These are phyloP conservation scores for Delphinella strobiligena DNA, from an alignment of 2,329 filamentous ascomycete genomes.

Conservation along the genomic window DNA sequence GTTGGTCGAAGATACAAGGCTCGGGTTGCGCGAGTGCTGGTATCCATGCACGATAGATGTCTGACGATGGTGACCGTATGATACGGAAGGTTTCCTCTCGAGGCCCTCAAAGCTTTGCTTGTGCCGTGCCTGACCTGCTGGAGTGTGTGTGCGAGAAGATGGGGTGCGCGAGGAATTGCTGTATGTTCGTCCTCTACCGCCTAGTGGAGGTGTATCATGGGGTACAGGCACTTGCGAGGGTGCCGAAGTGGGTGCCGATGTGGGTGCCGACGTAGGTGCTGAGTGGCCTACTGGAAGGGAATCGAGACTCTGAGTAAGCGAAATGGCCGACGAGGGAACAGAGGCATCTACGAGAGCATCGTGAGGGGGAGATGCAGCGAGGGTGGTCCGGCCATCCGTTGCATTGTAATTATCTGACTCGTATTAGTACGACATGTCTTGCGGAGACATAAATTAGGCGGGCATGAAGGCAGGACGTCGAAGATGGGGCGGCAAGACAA, in stretches of 20 bases:
- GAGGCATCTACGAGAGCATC: not conserved
- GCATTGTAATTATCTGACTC: not conserved
- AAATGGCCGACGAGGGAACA: no score
- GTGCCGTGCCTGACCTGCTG: slow-evolving; percentile 27
- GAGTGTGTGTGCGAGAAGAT: slow-evolving; percentile 33
- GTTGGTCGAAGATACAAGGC: slow-evolving; percentile 58
- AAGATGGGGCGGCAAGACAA: not conserved
- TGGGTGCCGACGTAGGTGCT: not conserved
- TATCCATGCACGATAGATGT: slow-evolving; percentile 96
- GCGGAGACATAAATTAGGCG: not conserved
- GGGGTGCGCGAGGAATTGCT: slow-evolving; percentile 29
- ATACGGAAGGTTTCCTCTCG: slow-evolving; percentile 40
- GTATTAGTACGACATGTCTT: not conserved
- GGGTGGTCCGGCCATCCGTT: not conserved
- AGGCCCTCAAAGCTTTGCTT: slow-evolving; percentile 25
- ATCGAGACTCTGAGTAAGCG: not conserved
- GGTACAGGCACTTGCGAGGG: no score
- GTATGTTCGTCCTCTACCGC: slow-evolving; percentile 34
- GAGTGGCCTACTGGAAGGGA: slow-evolving; percentile 2
- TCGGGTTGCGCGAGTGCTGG: slow-evolving; percentile 83
- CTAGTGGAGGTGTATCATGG: slow-evolving; percentile 18
- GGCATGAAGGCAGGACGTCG: not conserved
- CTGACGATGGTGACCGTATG: slow-evolving; percentile 84
- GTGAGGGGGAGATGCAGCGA: not conserved
- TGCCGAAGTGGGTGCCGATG: not conserved